These are phyloP conservation scores for Paramecium primaurelia DNA, from an alignment of 73 alveolate genomes.

Conservation along the genomic window DNA sequence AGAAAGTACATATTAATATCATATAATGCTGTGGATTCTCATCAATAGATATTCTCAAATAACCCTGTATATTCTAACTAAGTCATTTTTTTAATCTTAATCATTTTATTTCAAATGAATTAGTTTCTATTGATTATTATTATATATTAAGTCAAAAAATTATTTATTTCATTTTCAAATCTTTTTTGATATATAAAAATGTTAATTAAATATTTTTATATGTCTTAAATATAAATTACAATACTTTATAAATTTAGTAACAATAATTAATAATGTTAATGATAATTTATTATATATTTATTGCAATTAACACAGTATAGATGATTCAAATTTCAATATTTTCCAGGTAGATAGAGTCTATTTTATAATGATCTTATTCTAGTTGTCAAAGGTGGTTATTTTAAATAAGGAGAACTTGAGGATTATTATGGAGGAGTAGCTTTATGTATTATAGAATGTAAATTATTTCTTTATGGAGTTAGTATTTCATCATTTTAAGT, in stretches of 20 bases:
- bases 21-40: background rate
- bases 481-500: background rate
- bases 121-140: background rate
- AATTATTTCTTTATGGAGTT: background rate
- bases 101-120: background rate
- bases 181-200: no score
- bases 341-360: background rate
- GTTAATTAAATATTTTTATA: no score
- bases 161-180: background rate
- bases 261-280: background rate
- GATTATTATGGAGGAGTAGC: background rate
- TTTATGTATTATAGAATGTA: background rate
- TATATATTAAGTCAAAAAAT: background rate
- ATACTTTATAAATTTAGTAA: background rate
- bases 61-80: background rate
- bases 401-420: background rate
- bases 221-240: no score
- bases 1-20: background rate
- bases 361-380: background rate
- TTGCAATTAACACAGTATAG: background rate
- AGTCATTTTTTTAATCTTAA: background rate
- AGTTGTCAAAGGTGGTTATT: background rate
- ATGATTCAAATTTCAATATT: background rate
- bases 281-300: background rate
- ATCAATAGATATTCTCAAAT: background rate